Base-by-base conservation (phyloP, 2,329 filamentous ascomycete genomes). In the Alternaria consortialis region DNA sequence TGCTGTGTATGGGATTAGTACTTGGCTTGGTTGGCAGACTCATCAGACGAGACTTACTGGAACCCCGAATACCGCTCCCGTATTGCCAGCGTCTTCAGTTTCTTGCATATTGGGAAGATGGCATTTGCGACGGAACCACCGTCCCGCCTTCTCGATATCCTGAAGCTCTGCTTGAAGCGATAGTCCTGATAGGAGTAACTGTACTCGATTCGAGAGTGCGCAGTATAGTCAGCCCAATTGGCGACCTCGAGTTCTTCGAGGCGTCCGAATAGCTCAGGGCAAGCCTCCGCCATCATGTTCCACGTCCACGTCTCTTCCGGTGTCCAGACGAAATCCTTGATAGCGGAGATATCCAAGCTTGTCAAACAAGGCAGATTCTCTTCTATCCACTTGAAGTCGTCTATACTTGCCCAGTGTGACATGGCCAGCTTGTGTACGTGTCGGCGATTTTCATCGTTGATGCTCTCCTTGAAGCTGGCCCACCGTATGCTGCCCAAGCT, bases 301-400 rank as follows among this genome's bases (percentile, higher is more conserved):
- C 75, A 78, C 5, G 76, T 76, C 76, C 76, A 78, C 11, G 70
- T 77, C 63, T 78, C 72, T 53, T 75, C 75, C 2, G 75, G 74
- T 2, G 74, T 77, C 72, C 73, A 77, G 11, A 77, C 71, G 59
- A 79, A 75, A 60, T 79, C 77, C 54, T 77, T 79, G 58, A 79
- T 74, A 36, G 75, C 69, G 3, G 74, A 73, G 13, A 79, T 62
- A 56, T 79, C 77, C 11, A 79, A 67, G 43, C 67, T 68, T 1
- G 58, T 69, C 12, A 79, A 65, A 3, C 66, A 66, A 2, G 77
- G 76, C n/a, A 79, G 67, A 46, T 76, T 76, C n/a, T 69, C 62
- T n/a, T 77, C 63, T 47, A 79, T 73, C 77, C 77, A 79, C 43
- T 67, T 54, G 52, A 79, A 78, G 62, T 79, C 77, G 36, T 68